Base-by-base conservation (phyloP, 2,329 filamentous ascomycete genomes). In the Fusarium palustre region DNA sequence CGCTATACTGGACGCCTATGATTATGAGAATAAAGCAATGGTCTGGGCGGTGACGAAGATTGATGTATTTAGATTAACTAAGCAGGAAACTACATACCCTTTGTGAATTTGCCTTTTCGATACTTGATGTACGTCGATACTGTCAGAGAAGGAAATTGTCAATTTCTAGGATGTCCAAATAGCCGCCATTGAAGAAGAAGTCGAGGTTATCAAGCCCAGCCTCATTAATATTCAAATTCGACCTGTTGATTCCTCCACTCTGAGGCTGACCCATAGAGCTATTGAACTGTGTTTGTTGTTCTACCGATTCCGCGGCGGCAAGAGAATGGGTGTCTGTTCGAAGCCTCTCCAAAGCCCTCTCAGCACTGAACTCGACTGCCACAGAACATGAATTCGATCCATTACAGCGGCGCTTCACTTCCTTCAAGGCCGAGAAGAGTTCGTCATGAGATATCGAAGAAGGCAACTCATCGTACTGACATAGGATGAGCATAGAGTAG, bases 151-250 rank as follows among this genome's bases (percentile, higher is more conserved):
- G 46, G 25, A 65, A 65, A 25, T 54, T 65, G 5, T 65, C 62
- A 8, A 65, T 59, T 8, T 65, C 64, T 3, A 63, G 45, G 5
- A 67, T 20, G 15, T 67, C 63, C 18, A 67, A 25, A 13, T 67
- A 67, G 2, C 64, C 64, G 12, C 64, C 64, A 4, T 66, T 66
- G 31, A 66, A 66, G 49, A 66, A 66, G 16, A 66, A 66, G 9
- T 66, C 63, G 3, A 66, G 47, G 8, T 60, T 59, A 41, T 66
- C 63, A 5, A 67, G 52, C 31, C 64, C 60, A 15, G 31, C 31
- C 11, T 47, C 54, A 34, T 31, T 28, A 18, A 49, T 52, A 20
- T 39, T 59, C 9, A 59, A 36, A 31, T 16, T 28, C 5, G 28
- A 20, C 20, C 38, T 65, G 7, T 42, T 59, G 3, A 12, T 10